phyloP scores from a whole-genome alignment of 768 basidiomycete species.

The Paxillus involutus region DNA sequence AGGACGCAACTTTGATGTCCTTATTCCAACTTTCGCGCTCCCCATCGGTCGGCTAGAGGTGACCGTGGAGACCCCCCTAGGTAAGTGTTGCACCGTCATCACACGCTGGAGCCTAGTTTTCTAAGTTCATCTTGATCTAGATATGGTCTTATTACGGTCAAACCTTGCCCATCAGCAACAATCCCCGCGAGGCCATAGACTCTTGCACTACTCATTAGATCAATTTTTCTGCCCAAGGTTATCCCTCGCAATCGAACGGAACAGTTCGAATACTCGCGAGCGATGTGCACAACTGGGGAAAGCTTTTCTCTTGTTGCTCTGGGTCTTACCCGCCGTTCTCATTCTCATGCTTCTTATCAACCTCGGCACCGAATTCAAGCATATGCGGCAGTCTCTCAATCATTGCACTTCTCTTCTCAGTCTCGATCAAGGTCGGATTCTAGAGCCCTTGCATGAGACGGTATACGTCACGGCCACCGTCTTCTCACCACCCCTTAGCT shows the following conservation, averaged over 20 bases:
- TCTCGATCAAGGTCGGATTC: constrained; percentile 5
- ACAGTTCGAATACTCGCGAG: constrained; percentile 4
- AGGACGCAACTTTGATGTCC: constrained; percentile 40
- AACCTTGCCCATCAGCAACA: constrained; percentile 56
- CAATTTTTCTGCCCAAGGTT: constrained; percentile 60
- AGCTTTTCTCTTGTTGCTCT: constrained; percentile 13
- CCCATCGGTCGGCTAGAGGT: constrained; percentile 69
- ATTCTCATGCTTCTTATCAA: constrained; percentile 21
- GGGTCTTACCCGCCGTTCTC: constrained; percentile 15
- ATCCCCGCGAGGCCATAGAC: constrained; percentile 39
- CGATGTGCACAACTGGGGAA: constrained; percentile 13
- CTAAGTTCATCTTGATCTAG: constrained; percentile 35
- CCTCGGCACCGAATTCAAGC: constrained; percentile 26
- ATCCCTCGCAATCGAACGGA: constrained; percentile 30
- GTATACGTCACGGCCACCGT: constrained; percentile 31
- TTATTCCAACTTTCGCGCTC: constrained; percentile 73
- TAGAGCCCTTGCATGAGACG: constrained; percentile 18
- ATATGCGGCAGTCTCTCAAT: constrained; percentile 26
- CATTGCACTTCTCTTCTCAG: constrained; percentile 7
- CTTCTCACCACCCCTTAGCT: constrained; percentile 9
- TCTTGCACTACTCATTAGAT: constrained; percentile 57
- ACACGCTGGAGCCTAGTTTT: background rate
- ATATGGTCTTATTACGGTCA: constrained; percentile 45
- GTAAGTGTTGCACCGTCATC: constrained; percentile 37
- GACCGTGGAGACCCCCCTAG: constrained; percentile 48